Percentiles rank a stretch among this genome's conserved stretches.
These are phyloP conservation scores for Coprinellus aureogranulatus DNA, from an alignment of 768 basidiomycete species.

Conservation along the genomic window DNA sequence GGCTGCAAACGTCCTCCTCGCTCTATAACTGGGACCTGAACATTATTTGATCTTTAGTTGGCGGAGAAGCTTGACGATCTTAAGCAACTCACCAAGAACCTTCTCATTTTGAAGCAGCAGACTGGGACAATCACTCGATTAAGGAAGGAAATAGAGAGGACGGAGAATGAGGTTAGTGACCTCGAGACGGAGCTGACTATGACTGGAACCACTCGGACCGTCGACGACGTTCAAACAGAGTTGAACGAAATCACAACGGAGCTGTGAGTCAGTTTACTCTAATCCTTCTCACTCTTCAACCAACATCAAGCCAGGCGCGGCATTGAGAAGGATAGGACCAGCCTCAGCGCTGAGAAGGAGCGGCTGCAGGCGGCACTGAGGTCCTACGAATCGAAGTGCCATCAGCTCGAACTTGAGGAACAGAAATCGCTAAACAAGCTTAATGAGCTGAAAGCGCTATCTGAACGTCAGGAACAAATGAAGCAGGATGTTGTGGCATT, in stretches of 20 bases:
- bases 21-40: not conserved
- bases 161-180: conserved; percentile 57
- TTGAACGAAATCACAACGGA: conserved; percentile 60
- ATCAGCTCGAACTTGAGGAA: conserved; percentile 61
- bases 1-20: conserved; percentile 9
- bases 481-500: conserved; percentile 52
- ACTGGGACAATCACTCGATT: conserved; percentile 57
- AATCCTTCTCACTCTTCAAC: not conserved
- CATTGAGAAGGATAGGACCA: conserved; percentile 61
- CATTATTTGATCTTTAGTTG: not conserved
- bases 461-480: conserved; percentile 56
- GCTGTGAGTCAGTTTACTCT: conserved; percentile 57
- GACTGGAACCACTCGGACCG: conserved; percentile 77
- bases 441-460: conserved; percentile 54
- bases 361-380: conserved; percentile 52
- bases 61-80: conserved; percentile 47
- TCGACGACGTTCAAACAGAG: conserved; percentile 81
- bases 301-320: conserved; percentile 45
- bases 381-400: conserved; percentile 57
- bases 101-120: conserved; percentile 58
- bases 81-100: conserved; percentile 60
- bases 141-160: conserved; percentile 54
- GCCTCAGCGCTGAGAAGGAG: conserved; percentile 59
- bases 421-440: conserved; percentile 55
- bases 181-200: conserved; percentile 68